These are phyloP conservation scores for Podospora pseudopauciseta DNA, from an alignment of 495 filamentous ascomycete species.

Conservation along the genomic window DNA sequence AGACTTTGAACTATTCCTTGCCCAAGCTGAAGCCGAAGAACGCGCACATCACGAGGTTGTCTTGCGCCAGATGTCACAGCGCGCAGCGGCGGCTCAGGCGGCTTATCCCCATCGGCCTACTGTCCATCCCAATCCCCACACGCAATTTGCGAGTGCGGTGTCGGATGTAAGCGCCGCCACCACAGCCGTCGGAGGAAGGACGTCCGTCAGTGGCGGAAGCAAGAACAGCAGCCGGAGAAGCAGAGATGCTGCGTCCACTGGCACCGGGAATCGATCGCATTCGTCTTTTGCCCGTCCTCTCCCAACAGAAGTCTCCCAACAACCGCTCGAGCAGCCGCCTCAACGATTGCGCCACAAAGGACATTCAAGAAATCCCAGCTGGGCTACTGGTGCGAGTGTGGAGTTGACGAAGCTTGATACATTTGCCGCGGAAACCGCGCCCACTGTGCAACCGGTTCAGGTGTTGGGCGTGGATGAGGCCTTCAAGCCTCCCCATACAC, in stretches of 20 bases:
- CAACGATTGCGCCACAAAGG: neutral
- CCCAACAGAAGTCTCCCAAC: neutral
- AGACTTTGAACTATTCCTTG: slow-evolving; percentile 33
- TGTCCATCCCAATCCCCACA: slow-evolving; percentile 24
- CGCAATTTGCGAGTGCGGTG: slow-evolving; percentile 16
- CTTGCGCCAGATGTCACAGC: slow-evolving; percentile 18
- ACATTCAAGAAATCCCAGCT: slow-evolving; percentile 18
- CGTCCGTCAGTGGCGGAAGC: neutral
- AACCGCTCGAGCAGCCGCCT: slow-evolving; percentile 1
- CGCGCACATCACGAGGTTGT: slow-evolving; percentile 19
- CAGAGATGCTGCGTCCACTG: neutral
- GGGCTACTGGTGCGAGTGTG: slow-evolving; percentile 6
- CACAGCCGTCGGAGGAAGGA: slow-evolving; percentile 9
- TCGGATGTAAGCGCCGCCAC: slow-evolving; percentile 11
- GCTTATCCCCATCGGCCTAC: neutral
- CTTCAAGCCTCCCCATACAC: neutral
- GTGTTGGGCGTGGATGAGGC: slow-evolving; percentile 8
- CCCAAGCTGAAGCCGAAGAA: slow-evolving; percentile 28
- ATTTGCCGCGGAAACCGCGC: too few relatives aligned
- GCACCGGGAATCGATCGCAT: neutral
- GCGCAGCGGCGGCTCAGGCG: neutral
- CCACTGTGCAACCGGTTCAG: neutral
- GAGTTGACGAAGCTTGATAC: neutral
- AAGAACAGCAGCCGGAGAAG: slow-evolving; percentile 11
- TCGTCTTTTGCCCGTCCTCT: neutral